Evolutionary conservation across 768 basidiomycete species (phyloP), one percentile per base, ranked within the genome.

Genomic region (Suillus tomentosus): DNA sequence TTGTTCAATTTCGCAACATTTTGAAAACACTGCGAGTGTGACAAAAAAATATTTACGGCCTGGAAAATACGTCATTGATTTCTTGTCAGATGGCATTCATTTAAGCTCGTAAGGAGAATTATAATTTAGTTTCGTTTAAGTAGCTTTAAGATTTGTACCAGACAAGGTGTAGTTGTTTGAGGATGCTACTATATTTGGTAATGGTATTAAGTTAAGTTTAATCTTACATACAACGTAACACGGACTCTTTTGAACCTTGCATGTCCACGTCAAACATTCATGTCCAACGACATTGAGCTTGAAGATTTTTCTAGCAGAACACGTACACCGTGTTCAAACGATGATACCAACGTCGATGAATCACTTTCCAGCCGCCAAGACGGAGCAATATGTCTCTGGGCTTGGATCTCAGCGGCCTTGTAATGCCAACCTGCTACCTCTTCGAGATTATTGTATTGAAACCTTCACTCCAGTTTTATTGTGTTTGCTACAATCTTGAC

Each of bases 251-350:
- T 31, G 31, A 51, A 27, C 27, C 27, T 34, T 37, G 36, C 36
- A 31, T 34, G 53, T 10, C 31, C 27, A 34, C 31, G 27, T 31
- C 15, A 4, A 27, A 57, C 57, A 48, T 10, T 17, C 42, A 82
- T 79, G 77, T 67, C 74, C 27, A 64, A 68, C 56, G 70, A 65
- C 54, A 72, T 82, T 42, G 81, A 82, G 68, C 70, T 84, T 69
- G 74, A 78, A 19, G 77, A 81, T 66, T 65, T 82, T 48, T 70
- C 77, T n/a, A 45, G 56, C 39, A 60, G 17, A 54, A 65, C 24
- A 22, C 47, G 40, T 54, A 61, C 62, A 47, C 54, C 58, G 45
- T 24, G 61, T 22, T 65, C 64, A 62, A 47, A 70, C 36, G 68
- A 70, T 56, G 58, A 61, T 27, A 57, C 47, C 15, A 50, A 67